Percentiles rank a stretch among this genome's conserved stretches.
These are phyloP conservation scores for Senna siamea DNA, from an alignment of 306 rosid genomes.

Conservation along the genomic window DNA sequence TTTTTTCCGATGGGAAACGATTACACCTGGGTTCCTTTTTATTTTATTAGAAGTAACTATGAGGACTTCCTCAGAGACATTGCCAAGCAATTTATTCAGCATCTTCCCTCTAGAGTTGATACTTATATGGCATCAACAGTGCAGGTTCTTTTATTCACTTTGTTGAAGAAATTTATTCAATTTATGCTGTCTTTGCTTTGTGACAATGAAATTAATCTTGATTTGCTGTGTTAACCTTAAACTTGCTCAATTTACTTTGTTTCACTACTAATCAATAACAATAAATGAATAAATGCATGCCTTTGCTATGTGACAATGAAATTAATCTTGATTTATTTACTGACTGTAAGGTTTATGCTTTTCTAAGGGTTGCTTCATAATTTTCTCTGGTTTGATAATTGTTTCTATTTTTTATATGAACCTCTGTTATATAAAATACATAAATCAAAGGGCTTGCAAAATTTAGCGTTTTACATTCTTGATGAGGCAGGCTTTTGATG, in stretches of 20 bases:
- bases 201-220: too few relatives aligned
- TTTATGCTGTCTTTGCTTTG: not conserved
- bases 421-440: slow-evolving; percentile 1
- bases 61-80: slow-evolving; percentile 81
- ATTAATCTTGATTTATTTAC: not conserved
- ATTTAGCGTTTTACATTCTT: slow-evolving; percentile 38
- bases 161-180: not conserved
- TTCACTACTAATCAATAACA: not conserved
- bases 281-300: not conserved
- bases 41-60: slow-evolving; percentile 72
- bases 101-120: slow-evolving; percentile 82
- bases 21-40: slow-evolving; percentile 23
- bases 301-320: not conserved
- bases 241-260: too few relatives aligned
- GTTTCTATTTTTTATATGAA: not conserved
- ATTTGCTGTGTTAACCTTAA: too few relatives aligned
- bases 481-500: slow-evolving; percentile 89
- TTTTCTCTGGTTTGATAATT: slow-evolving; percentile 3
- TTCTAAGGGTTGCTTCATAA: slow-evolving; percentile 21
- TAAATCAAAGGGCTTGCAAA: slow-evolving; percentile 25
- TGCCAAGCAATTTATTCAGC: slow-evolving; percentile 72
- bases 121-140: slow-evolving; percentile 78
- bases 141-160: slow-evolving; percentile 56
- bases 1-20: slow-evolving; percentile 18
- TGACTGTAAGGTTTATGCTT: not conserved